Evolutionary conservation across 768 basidiomycete species (phyloP), one percentile per base, ranked within the genome.

Genomic region (Asterophora lycoperdoides): DNA sequence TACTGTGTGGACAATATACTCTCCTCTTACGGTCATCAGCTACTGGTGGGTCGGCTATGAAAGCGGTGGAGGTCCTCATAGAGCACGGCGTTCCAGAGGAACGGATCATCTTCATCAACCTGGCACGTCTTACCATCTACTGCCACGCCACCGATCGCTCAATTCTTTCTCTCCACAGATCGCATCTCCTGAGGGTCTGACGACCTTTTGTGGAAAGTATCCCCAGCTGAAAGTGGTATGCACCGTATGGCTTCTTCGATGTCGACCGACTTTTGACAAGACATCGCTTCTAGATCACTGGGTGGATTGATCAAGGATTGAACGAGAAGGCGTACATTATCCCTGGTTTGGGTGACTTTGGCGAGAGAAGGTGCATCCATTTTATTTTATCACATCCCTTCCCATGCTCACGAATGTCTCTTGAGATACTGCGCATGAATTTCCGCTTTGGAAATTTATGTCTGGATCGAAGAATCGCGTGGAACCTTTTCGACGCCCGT

Each of bases 291-390:
- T 55, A 93, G 88, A 86, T 96, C 45, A 95, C 93, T 9, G 93
- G 93, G 2, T 95, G 93, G 92, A 91, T 97, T 45, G 93, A 97
- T 64, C 71, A 92, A 56, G 89, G 92, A 4, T 77, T 97, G 44
- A 93, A 97, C 57, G 89, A 89, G 49, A 90, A 86, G 63, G 83
- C 89, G 18, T 96, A 87, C 62, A 94, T 94, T 57, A 82, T 93
- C 47, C 93, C 92, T 7, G 93, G 93, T 23, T 73, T 97, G n/a
- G 93, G 93, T n/a, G 93, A 97, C 64, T 97, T 97, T 64, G 93
- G 93, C 44, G 93, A 95, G 64, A 72, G 90, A 62, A 84, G 90
- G 88, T 86, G 4, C 8, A 55, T 48, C 19, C 32, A 4, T 26
- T 36, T 17, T 11, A 5, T 51, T 10, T 15, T 41, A 15, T 34